phyloP scores from a whole-genome alignment of 345 rosid species.

The Hibiscus mutabilis region DNA sequence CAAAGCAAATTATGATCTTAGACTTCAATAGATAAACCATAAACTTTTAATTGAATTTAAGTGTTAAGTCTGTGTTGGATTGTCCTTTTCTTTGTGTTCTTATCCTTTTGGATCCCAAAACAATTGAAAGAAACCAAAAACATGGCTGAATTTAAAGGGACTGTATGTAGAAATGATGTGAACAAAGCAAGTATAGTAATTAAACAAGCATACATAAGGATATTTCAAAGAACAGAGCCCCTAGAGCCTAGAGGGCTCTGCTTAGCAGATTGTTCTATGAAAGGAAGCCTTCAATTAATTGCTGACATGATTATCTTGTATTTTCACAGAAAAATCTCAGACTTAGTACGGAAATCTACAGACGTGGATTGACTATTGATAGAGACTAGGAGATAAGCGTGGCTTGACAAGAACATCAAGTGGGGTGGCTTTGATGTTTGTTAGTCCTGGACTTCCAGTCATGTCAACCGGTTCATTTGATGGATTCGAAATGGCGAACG shows the following conservation, averaged over 20 bases:
- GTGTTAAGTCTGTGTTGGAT: background rate
- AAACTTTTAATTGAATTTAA: background rate
- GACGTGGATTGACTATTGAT: background rate
- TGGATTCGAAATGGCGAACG: background rate
- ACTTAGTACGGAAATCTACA: background rate
- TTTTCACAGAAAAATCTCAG: too few relatives aligned
- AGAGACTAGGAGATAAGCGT: background rate
- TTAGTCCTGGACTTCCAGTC: conserved; percentile 8
- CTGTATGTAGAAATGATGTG: background rate
- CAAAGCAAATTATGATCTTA: too few relatives aligned
- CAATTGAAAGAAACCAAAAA: too few relatives aligned
- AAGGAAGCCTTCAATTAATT: background rate
- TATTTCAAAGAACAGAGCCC: background rate
- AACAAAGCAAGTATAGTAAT: background rate
- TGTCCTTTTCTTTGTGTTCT: background rate
- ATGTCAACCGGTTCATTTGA: conserved; percentile 6
- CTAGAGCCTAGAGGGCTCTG: background rate
- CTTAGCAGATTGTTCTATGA: background rate
- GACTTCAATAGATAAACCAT: too few relatives aligned
- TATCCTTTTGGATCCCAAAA: too few relatives aligned
- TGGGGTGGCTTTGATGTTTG: conserved; percentile 10
- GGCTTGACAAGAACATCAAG: conserved; percentile 8
- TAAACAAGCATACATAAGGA: background rate
- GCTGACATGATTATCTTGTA: too few relatives aligned
- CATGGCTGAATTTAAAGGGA: background rate